These are phyloP conservation scores for Leishmania guyanensis DNA, from an alignment of 208 protist genomes.

Conservation along the genomic window DNA sequence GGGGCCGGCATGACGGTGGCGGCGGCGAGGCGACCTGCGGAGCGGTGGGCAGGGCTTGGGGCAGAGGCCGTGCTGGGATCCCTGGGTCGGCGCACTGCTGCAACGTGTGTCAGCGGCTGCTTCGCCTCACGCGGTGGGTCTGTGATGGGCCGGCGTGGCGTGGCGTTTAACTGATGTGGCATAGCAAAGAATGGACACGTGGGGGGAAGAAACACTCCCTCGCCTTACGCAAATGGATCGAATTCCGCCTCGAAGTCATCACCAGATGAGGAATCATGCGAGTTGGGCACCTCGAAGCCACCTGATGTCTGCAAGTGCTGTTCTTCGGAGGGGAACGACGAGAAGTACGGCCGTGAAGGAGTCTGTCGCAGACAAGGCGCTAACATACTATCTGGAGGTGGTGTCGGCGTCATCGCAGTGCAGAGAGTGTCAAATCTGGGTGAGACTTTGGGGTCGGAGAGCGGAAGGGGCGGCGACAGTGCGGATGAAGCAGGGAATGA, in stretches of 20 bases:
- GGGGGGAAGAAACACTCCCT: background rate
- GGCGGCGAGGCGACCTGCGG: no score
- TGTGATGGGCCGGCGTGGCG: background rate
- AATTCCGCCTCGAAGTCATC: slow-evolving; percentile 53
- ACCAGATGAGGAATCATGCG: slow-evolving; percentile 5
- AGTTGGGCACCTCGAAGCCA: background rate
- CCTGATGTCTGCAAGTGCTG: background rate
- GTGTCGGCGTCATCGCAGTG: background rate
- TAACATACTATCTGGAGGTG: background rate
- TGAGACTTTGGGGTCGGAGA: background rate
- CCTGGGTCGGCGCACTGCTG: no score
- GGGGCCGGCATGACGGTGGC: no score
- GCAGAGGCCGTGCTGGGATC: no score
- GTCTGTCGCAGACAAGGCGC: background rate
- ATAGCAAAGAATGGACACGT: background rate
- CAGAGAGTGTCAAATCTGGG: background rate
- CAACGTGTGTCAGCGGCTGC: no score
- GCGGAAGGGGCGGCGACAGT: background rate
- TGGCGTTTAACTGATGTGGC: background rate
- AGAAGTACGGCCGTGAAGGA: background rate
- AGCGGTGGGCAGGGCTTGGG: no score
- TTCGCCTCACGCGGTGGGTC: no score
- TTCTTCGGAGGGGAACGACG: background rate
- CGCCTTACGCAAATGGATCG: slow-evolving; percentile 42
- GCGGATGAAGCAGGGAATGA: background rate